Percentiles rank a stretch among this genome's conserved stretches.
These are phyloP conservation scores for Lunularia cruciata DNA, from an alignment of 225 moss, liverwort and hornwort genomes.

Conservation along the genomic window DNA sequence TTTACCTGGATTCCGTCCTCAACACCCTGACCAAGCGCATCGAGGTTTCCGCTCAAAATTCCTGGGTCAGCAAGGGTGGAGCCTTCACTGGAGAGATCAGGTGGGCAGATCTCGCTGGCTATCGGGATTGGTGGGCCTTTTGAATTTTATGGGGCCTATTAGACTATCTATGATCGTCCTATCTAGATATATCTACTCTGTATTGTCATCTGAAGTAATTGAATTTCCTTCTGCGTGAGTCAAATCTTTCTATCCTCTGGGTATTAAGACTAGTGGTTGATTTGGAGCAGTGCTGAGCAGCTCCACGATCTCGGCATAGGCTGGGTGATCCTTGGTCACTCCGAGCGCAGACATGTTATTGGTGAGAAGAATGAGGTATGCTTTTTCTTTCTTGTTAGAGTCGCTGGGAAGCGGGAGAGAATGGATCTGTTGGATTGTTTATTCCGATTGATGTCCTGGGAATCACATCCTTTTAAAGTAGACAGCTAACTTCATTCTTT, in stretches of 20 bases:
- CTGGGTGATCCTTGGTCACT: slow-evolving; percentile 95
- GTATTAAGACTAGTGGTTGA: neutral
- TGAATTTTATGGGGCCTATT: neutral
- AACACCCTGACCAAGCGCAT: slow-evolving; percentile 75
- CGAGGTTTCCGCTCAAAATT: slow-evolving; percentile 79
- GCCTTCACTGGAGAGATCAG: slow-evolving; percentile 93
- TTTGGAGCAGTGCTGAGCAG: slow-evolving; percentile 70
- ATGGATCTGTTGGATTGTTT: neutral
- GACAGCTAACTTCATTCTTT: neutral
- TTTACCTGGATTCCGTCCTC: slow-evolving; percentile 69
- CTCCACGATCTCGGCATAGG: slow-evolving; percentile 67
- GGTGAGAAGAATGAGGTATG: slow-evolving; percentile 50
- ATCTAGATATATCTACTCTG: neutral
- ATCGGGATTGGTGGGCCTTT: neutral
- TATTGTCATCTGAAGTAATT: neutral
- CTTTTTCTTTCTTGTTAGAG: no score
- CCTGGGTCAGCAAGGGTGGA: slow-evolving; percentile 92
- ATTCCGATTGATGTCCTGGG: neutral
- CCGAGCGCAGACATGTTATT: slow-evolving; percentile 53
- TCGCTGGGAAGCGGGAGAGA: no score
- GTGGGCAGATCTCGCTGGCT: slow-evolving; percentile 5
- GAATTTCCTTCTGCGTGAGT: neutral
- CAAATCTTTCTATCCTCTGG: neutral
- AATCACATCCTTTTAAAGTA: neutral
- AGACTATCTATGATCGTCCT: neutral